Evolutionary conservation across 2,329 filamentous ascomycete genomes (phyloP), one percentile per base, ranked within the genome.

Genomic region (Endocalyx cinctus): DNA sequence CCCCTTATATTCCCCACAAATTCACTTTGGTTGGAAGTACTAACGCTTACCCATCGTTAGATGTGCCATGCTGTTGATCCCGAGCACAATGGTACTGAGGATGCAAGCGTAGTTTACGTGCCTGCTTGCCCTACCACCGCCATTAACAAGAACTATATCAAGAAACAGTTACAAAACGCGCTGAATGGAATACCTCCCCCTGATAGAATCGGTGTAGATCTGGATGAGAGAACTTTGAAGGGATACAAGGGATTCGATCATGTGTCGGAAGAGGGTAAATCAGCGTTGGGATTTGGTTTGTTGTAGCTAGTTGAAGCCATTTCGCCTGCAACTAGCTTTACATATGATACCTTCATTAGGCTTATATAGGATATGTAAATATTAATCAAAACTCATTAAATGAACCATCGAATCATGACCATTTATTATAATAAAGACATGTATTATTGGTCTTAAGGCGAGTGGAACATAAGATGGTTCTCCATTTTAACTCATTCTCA

Each of bases 61-160:
- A 48, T 60, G 23, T 57, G 56, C 22, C 60, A 64, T 34, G 60
- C 60, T 2, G 60, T 64, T n/a, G 60, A 64, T 29, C 50, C 56
- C 1, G 58, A 62, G 33, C 58, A 64, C 32, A 36, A 46, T 2
- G 60, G 61, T 5, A 38, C 45, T 6, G 34, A 50, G 13, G 55
- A 59, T 26, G 50, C 59, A 4, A 53, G 46, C 14, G 60, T 62
- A 0, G 52, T 50, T 1, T 63, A 60, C 36, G 55, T 64, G 17
- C 54, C 60, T 3, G 55, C 60, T 3, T 55, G 54, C 8, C 60
- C 61, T 1, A 52, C 55, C 5, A 64, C 60, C 2, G 27, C 43
- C 3, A 29, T 23, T n/a, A 48, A 53, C 17, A 8, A n/a, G 20
- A n/a, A 23, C 20, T 23, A 23, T 23, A 23, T 23, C 20, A n/a